Conservation (phyloP, 2,329 filamentous ascomycete species). For the Emericellopsis atlantica region DNA sequence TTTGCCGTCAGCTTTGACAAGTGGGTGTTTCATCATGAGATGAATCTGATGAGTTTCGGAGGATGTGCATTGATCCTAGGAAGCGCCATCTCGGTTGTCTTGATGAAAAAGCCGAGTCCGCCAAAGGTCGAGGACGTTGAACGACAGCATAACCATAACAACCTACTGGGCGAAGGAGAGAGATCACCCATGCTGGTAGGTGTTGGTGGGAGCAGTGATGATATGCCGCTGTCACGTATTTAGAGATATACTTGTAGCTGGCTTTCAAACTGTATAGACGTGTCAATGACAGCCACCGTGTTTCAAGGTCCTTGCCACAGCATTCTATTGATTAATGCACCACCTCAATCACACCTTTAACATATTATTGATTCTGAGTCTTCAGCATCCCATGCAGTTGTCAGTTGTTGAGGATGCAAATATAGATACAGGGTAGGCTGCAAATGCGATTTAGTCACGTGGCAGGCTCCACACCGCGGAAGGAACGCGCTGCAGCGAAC, state of each 20-base stretch:
- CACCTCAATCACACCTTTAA: too few relatives aligned
- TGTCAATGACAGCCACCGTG: neutral
- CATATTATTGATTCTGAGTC: too few relatives aligned
- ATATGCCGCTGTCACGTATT: conserved; percentile 4
- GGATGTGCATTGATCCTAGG: conserved; percentile 41
- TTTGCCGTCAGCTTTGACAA: conserved; percentile 40
- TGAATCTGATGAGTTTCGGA: conserved; percentile 33
- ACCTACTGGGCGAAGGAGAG: conserved; percentile 18
- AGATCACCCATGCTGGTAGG: conserved; percentile 25
- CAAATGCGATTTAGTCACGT: too few relatives aligned
- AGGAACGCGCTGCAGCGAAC: too few relatives aligned
- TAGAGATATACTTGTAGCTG: neutral
- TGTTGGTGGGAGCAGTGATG: conserved; percentile 12
- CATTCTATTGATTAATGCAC: too few relatives aligned
- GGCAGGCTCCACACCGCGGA: too few relatives aligned
- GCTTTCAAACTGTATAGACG: neutral
- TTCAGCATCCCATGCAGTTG: too few relatives aligned
- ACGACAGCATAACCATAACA: conserved; percentile 8
- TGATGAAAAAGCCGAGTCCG: conserved; percentile 23
- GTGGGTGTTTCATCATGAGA: conserved; percentile 37
- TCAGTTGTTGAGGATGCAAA: too few relatives aligned
- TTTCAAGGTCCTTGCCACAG: too few relatives aligned
- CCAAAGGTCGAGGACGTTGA: conserved; percentile 18
- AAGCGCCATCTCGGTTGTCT: conserved; percentile 36
- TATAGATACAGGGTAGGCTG: too few relatives aligned